phyloP scores from a whole-genome alignment of 768 basidiomycete genomes.

The Filobasidium floriforme region DNA sequence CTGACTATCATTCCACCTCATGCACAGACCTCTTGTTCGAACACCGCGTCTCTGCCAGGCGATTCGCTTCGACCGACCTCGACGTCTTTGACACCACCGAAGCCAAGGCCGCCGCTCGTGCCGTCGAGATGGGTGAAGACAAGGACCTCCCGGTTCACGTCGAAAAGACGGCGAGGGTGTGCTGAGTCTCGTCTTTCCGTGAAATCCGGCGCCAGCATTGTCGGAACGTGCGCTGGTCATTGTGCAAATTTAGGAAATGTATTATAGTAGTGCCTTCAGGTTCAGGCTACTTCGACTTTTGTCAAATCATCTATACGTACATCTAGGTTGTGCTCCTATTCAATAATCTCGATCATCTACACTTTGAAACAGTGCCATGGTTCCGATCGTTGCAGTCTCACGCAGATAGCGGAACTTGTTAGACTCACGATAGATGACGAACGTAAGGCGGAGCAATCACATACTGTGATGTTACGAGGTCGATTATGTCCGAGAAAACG shows the following conservation, averaged over 20 bases:
- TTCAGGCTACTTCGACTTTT: too few species aligned
- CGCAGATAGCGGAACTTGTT: too few species aligned
- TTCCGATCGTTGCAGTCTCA: too few species aligned
- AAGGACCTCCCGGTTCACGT: constrained; percentile 21
- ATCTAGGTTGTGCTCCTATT: too few species aligned
- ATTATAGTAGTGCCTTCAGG: background rate
- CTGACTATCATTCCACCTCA: background rate
- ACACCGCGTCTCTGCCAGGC: constrained; percentile 33
- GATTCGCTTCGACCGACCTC: constrained; percentile 28
- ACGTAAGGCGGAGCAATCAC: too few species aligned
- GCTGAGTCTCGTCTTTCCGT: background rate
- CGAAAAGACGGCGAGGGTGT: constrained; percentile 13
- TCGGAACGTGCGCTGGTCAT: background rate
- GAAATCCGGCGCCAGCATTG: background rate
- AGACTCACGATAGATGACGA: too few species aligned
- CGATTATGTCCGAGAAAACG: too few species aligned
- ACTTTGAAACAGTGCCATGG: too few species aligned
- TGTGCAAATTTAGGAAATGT: background rate
- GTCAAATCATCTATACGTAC: too few species aligned
- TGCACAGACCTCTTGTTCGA: constrained; percentile 32
- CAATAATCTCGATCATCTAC: too few species aligned
- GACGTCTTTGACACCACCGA: constrained; percentile 17
- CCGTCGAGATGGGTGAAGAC: constrained; percentile 15
- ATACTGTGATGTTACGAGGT: too few species aligned
- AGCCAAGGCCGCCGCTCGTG: constrained; percentile 11